These are phyloP conservation scores for Viridothelium virens DNA, from an alignment of 495 filamentous ascomycete species.

Conservation along the genomic window DNA sequence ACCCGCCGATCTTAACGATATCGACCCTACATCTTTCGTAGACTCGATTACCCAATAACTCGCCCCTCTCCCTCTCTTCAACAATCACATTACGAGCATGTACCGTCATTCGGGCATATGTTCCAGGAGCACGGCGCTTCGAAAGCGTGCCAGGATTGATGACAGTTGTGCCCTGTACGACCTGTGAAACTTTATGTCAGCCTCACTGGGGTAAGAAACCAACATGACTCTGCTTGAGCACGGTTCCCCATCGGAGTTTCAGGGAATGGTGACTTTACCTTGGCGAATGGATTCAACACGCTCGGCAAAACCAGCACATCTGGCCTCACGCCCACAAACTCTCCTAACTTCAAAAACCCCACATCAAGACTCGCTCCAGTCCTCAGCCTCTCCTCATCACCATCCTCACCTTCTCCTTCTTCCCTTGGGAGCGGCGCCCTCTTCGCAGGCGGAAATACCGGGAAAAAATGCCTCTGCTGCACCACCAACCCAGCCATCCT, in stretches of 20 bases:
- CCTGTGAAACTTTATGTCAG: constrained; percentile 41
- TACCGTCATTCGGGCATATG: constrained; percentile 69
- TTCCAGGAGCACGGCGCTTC: constrained; percentile 70
- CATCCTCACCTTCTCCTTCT: constrained; percentile 39
- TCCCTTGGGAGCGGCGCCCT: constrained; percentile 56
- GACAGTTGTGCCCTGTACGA: constrained; percentile 74
- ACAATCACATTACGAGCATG: constrained; percentile 53
- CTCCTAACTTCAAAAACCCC: constrained; percentile 79
- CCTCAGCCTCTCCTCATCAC: constrained; percentile 45
- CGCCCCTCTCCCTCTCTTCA: constrained; percentile 48
- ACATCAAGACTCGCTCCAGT: constrained; percentile 72
- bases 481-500: constrained; percentile 65
- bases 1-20: constrained; percentile 55
- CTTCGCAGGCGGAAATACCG: constrained; percentile 71
- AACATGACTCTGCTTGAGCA: background rate
- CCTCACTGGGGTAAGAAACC: constrained; percentile 2
- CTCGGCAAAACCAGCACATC: constrained; percentile 84
- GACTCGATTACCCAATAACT: constrained; percentile 60
- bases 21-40: constrained; percentile 81
- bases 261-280: constrained; percentile 48
- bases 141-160: constrained; percentile 86
- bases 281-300: constrained; percentile 73
- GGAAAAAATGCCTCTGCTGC: constrained; percentile 83
- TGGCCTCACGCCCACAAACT: constrained; percentile 75
- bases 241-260: background rate